phyloP scores from a whole-genome alignment of 2,329 filamentous ascomycete genomes.

The Aspergillus carbonarius region DNA sequence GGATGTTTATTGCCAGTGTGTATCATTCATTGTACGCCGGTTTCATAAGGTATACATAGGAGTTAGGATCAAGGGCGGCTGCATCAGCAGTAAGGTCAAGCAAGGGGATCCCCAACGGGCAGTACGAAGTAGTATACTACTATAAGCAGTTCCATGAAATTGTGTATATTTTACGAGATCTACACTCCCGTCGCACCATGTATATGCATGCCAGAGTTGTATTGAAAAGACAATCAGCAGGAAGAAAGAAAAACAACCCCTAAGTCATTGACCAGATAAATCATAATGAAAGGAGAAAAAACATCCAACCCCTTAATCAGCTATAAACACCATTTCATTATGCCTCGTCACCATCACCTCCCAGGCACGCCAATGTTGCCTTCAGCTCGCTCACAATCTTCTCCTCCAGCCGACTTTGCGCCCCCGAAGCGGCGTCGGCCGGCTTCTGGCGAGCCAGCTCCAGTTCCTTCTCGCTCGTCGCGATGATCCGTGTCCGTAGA shows the following conservation, averaged over 20 bases:
- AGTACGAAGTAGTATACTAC: too few relatives aligned
- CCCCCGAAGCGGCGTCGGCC: slow-evolving; percentile 41
- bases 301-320: not conserved
- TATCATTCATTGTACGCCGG: too few relatives aligned
- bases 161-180: not conserved
- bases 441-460: slow-evolving; percentile 55
- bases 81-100: too few relatives aligned
- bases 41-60: too few relatives aligned
- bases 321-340: slow-evolving; percentile 21
- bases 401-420: slow-evolving; percentile 69
- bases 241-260: slow-evolving; percentile 4
- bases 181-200: not conserved
- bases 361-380: slow-evolving; percentile 49
- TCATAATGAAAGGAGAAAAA: not conserved
- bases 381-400: slow-evolving; percentile 70
- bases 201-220: not conserved
- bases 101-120: too few relatives aligned
- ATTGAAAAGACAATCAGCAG: slow-evolving; percentile 7
- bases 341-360: slow-evolving; percentile 38
- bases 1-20: too few relatives aligned
- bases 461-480: slow-evolving; percentile 69
- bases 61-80: too few relatives aligned
- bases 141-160: too few relatives aligned
- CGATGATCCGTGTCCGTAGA: slow-evolving; percentile 70
- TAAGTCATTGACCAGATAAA: not conserved